Conservation (phyloP, 2,329 filamentous ascomycete genomes). For the Aspergillus tubingensis region DNA sequence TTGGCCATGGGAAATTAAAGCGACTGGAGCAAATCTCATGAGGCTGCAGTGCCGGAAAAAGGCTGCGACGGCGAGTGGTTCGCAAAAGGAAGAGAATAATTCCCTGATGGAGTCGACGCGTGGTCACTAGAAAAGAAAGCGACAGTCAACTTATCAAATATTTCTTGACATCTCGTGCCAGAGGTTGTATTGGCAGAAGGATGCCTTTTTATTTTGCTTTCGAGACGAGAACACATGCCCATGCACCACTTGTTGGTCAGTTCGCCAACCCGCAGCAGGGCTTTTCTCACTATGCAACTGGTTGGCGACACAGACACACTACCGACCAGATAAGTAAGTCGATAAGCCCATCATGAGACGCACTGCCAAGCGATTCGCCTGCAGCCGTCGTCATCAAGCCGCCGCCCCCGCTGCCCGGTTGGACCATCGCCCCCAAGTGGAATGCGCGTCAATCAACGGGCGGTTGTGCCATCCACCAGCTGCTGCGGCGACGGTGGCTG, state of each 20-base stretch:
- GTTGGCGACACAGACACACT: too few species aligned
- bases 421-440: slow-evolving; percentile 1
- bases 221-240: too few species aligned
- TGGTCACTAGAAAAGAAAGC: background rate
- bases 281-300: too few species aligned
- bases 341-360: background rate
- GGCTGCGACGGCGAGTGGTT: background rate
- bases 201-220: too few species aligned
- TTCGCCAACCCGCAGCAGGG: too few species aligned
- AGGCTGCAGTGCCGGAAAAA: background rate
- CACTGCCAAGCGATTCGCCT: slow-evolving; percentile 5
- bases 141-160: background rate
- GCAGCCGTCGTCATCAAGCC: slow-evolving; percentile 6
- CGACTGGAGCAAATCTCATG: background rate
- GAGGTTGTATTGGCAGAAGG: background rate
- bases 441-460: slow-evolving; percentile 10
- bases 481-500: background rate
- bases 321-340: too few species aligned
- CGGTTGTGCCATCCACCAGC: slow-evolving; percentile 2
- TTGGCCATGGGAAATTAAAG: background rate
- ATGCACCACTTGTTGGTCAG: too few species aligned
- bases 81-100: background rate
- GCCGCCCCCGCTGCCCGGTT: slow-evolving; percentile 6
- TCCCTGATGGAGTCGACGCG: slow-evolving; percentile 2
- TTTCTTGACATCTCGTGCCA: background rate